A percentile compares a stretch with the other conserved stretches of the same genome.
phyloP scores from a whole-genome alignment of 345 rosid species.

The Sonneratia caseolaris region DNA sequence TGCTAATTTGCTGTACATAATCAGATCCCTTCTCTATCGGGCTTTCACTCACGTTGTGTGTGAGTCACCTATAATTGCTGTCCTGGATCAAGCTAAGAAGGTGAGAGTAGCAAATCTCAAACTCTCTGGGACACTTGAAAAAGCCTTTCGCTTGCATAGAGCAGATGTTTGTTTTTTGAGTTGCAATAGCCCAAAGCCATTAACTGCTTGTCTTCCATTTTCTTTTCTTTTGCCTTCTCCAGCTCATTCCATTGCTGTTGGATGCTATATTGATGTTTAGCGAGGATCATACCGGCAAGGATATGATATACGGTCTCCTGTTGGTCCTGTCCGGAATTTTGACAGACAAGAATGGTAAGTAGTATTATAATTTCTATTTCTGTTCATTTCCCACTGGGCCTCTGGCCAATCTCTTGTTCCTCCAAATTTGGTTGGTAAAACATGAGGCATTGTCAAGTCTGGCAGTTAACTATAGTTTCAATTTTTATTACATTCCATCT shows the following conservation, averaged over 20 bases:
- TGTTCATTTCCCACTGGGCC: not conserved
- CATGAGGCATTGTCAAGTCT: not conserved
- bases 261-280: slow-evolving; percentile 52
- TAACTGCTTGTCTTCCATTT: slow-evolving; percentile 4
- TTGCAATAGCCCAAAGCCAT: not conserved
- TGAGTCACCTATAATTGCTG: slow-evolving; percentile 51
- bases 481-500: too few relatives aligned
- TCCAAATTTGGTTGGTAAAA: not conserved
- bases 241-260: slow-evolving; percentile 59
- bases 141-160: not conserved
- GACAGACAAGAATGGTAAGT: slow-evolving; percentile 54
- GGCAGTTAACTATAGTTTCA: not conserved
- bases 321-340: slow-evolving; percentile 72
- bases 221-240: slow-evolving; percentile 15
- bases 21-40: slow-evolving; percentile 54
- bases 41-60: slow-evolving; percentile 61
- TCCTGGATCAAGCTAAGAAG: slow-evolving; percentile 62
- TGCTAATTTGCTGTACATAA: slow-evolving; percentile 10
- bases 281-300: slow-evolving; percentile 40
- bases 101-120: slow-evolving; percentile 20
- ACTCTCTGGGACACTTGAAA: not conserved
- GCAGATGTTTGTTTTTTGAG: not conserved
- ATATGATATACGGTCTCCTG: slow-evolving; percentile 51
- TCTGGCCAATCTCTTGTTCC: not conserved
- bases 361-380: not conserved